Evolutionary conservation across 2,329 filamentous ascomycete genomes (phyloP), one percentile per base, ranked within the genome.

Genomic region (Fusarium sp.): DNA sequence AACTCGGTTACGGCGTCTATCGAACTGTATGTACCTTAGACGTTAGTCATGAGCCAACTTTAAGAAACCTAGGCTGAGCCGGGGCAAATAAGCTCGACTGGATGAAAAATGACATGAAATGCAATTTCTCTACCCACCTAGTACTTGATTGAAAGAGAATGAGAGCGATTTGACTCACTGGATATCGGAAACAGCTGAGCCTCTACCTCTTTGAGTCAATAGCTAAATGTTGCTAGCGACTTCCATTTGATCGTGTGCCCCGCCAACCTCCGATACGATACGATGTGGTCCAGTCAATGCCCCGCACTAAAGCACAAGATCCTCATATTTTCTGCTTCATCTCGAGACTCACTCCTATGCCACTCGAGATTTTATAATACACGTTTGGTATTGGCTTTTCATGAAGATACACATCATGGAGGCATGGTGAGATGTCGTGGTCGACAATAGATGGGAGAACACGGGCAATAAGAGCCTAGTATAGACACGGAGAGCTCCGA

Each of bases 21-120:
- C 15, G 54, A 53, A 48, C 39, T 65, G 45, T 20, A 48, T 60
- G 40, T 43, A 44, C 61, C 49, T 58, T 20, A n/a, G 43, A 28
- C 59, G 65, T 65, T 65, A 65, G 62, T 65, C 62, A 65, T 42
- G 54, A 60, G 62, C 45, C 34, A 44, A 60, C 48, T 66, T 40
- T 20, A 31, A 65, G 38, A 53, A 59, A 53, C 51, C 39, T 46
- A 44, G 45, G 39, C 36, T 64, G 54, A 46, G 20, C 14, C 20
- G 26, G 46, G 26, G 56, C 39, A 22, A 36, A 46, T 38, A 46
- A 58, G 34, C 31, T 45, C 22, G n/a, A 45, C 11, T 56, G 6
- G 17, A 28, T 45, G 28, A 15, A 26, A 22, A 42, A 6, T 4
- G 17, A 26, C 45, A 20, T 15, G n/a, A 28, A 28, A 20, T 13